A percentile compares a stretch with the other conserved stretches of the same genome.
Conservation (phyloP, 169 alveolate species). For the Eimeria praecox region DNA sequence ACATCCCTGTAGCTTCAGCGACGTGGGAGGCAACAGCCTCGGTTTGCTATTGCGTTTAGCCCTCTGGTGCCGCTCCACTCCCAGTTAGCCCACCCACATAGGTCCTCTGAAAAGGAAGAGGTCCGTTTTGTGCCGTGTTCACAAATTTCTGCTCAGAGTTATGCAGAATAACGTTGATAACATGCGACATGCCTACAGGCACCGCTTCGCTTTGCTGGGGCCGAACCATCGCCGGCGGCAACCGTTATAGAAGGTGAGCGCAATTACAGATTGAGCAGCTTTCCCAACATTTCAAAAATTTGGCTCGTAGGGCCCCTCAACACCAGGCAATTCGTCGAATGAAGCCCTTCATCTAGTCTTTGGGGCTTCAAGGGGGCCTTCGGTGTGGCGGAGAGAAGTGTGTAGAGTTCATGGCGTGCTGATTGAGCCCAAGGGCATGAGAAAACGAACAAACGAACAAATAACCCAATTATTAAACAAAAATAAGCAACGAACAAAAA, state of each 20-base stretch:
- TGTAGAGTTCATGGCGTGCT: background rate
- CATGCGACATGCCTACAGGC: background rate
- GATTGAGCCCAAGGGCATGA: background rate
- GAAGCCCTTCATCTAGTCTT: background rate
- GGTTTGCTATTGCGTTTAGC: background rate
- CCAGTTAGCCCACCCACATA: background rate
- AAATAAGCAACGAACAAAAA: background rate
- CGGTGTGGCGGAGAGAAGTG: background rate
- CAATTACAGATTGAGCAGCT: background rate
- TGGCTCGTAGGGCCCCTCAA: conserved; percentile 25
- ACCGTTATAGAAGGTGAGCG: background rate
- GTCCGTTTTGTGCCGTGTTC: background rate
- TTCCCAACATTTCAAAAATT: background rate
- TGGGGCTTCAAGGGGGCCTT: background rate
- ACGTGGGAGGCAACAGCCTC: background rate
- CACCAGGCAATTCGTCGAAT: conserved; percentile 31
- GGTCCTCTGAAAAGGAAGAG: background rate
- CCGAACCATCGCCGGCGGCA: background rate
- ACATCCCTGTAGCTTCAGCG: background rate
- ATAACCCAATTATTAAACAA: background rate
- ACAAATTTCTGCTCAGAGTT: background rate
- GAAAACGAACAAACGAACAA: background rate
- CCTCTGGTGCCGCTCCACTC: background rate
- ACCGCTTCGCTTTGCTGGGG: background rate
- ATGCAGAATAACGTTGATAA: background rate